Percentiles rank a stretch among this genome's conserved stretches.
Conservation (phyloP, 2,329 filamentous ascomycete species). For the Dryadomyces quercivorus region DNA sequence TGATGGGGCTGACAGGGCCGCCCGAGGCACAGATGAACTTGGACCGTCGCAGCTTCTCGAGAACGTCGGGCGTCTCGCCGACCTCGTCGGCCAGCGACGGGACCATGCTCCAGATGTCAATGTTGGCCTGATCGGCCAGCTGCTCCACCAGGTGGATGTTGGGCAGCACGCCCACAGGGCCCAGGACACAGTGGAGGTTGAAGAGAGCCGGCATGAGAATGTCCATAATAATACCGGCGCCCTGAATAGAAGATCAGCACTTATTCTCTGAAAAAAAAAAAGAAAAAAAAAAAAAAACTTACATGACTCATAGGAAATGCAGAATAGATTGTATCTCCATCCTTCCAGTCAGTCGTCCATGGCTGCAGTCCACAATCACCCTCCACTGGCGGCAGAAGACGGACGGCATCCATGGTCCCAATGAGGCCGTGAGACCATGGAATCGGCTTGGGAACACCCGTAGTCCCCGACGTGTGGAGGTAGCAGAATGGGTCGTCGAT, state of each 20-base stretch:
- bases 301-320: slow-evolving; percentile 26
- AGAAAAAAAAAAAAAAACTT: not conserved
- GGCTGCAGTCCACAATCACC: slow-evolving; percentile 2
- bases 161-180: not conserved
- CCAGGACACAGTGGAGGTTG: not conserved
- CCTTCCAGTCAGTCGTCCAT: slow-evolving; percentile 1
- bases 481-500: slow-evolving; percentile 28
- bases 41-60: slow-evolving; percentile 10
- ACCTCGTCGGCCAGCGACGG: slow-evolving; percentile 32
- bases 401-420: not conserved
- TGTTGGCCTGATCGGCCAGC: slow-evolving; percentile 17
- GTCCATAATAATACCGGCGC: slow-evolving; percentile 3
- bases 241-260: not conserved
- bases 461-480: slow-evolving; percentile 33
- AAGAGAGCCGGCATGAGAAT: slow-evolving; percentile 3
- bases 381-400: not conserved
- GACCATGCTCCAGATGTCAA: slow-evolving; percentile 20
- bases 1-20: not conserved
- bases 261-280: not conserved
- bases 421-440: slow-evolving; percentile 13
- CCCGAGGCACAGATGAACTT: slow-evolving; percentile 18
- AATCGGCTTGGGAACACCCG: slow-evolving; percentile 33
- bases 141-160: slow-evolving; percentile 20
- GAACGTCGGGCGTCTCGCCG: slow-evolving; percentile 20
- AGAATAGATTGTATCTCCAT: slow-evolving; percentile 4